Evolutionary conservation across 345 rosid species (phyloP), one percentile per base, ranked within the genome.

Genomic region (Rhizophora apiculata): DNA sequence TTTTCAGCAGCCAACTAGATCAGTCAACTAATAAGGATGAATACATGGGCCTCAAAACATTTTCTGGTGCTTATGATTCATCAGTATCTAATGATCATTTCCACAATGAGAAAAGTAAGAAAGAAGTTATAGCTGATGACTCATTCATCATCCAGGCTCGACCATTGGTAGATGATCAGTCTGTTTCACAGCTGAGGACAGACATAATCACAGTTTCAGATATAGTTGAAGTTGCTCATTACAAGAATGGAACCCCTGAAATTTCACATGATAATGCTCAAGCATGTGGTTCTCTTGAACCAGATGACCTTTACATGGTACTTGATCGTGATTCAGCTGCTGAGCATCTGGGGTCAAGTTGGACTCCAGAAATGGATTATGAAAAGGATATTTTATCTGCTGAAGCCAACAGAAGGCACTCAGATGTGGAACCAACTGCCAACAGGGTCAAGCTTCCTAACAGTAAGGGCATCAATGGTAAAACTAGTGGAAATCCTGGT

Each of bases 281-380:
- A 63, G 69, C 75, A 36, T 32, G 68, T 31, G 62, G 48, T 56
- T 64, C 69, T 19, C 73, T 78, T 62, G 96, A 95, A 64, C 99
- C 97, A 67, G 97, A 95, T 83, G 99, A 95, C 60, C 96, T 95
- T 74, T 87, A 76, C 77, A 90, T 95, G 96, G 85, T 95, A 74
- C 88, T 87, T 69, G 93, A 87, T 66, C 92, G 90, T 56, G 87
- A 87, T 78, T 81, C 87, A 49, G 83, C 74, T 39, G 79, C 74
- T 19, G 84, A 86, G 46, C 75, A 75, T 61, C 75, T 73, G 53
- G 69, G 60, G 22, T 65, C 81, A 69, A 69, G 86, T 65, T 95
- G 97, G 99, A 84, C 88, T 8, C 96, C 96, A 51, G 96, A 92
- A 72, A 77, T 88, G 72, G 93, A 88, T 74, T 92, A 78, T 27